Conservation (phyloP, 2,329 filamentous ascomycete species). For the Paecilomyces sp. region DNA sequence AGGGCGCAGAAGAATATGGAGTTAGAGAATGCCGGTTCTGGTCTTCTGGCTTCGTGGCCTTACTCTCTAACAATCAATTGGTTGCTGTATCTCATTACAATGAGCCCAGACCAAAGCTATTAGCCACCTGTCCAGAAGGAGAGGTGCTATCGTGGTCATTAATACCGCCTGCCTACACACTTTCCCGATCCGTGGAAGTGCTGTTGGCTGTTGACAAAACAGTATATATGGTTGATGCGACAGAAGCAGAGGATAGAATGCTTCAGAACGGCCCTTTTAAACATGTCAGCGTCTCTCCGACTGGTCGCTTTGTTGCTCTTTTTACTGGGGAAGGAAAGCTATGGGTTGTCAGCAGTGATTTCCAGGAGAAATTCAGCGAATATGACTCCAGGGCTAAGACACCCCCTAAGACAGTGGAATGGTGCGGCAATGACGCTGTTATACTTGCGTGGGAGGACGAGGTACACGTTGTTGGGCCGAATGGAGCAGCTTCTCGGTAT, state of each 20-base stretch:
- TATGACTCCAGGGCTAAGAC: slow-evolving; percentile 84
- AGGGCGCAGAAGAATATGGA: slow-evolving; percentile 77
- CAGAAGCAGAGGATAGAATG: slow-evolving; percentile 83
- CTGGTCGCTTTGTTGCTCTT: slow-evolving; percentile 79
- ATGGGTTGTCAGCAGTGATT: slow-evolving; percentile 92
- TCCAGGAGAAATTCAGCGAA: slow-evolving; percentile 85
- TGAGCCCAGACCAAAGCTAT: slow-evolving; percentile 77
- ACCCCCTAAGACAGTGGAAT: slow-evolving; percentile 78
- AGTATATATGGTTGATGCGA: slow-evolving; percentile 77
- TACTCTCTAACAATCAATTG: slow-evolving; percentile 80
- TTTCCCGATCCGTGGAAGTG: slow-evolving; percentile 89
- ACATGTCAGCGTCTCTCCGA: slow-evolving; percentile 84
- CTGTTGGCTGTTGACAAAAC: slow-evolving; percentile 78
- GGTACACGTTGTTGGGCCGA: slow-evolving; percentile 84
- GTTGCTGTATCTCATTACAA: slow-evolving; percentile 83
- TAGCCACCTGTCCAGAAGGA: slow-evolving; percentile 70
- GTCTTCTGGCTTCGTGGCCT: slow-evolving; percentile 81
- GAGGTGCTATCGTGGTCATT: slow-evolving; percentile 82
- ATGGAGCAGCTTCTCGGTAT: slow-evolving; percentile 61
- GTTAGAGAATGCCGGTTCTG: slow-evolving; percentile 91
- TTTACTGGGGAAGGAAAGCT: slow-evolving; percentile 80
- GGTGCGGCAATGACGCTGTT: slow-evolving; percentile 93
- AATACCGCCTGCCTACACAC: slow-evolving; percentile 77
- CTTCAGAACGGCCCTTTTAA: slow-evolving; percentile 89
- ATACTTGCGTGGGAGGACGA: slow-evolving; percentile 97